Base-by-base conservation (phyloP, 1,139 yeast species). In the Taiozyma sp. region DNA sequence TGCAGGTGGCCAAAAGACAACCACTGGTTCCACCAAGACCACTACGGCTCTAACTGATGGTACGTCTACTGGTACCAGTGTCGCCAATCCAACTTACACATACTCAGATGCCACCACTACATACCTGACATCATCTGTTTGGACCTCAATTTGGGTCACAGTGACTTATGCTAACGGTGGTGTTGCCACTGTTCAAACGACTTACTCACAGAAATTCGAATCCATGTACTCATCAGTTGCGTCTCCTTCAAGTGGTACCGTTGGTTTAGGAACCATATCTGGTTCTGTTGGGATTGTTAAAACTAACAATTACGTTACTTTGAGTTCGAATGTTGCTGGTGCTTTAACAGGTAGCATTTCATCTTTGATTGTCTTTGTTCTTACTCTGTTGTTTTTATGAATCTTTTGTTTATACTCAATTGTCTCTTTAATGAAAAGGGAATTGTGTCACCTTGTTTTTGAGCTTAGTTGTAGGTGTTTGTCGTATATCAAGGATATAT, bases 281-380 rank as follows among this genome's bases (percentile, higher is more conserved):
- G 90, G 89, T 1, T 59, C 73, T 0, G 80, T 85, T n/a, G 95
- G 93, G 14, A 67, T 70, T 2, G 70, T 79, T n/a, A 74, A 80
- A 61, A 59, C 69, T 1, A 81, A 82, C 61, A 54, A 67, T 14
- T 50, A 30, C 9, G 45, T 62, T 11, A 60, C 64, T 2, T n/a
- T 55, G 10, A 45, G 55, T 16, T 34, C 50, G 16, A 53, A 50
- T 22, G 57, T 52, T 35, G 44, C 19, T n/a, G 50, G 28, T 42
- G 49, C 46, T 11, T 9, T 50, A 13, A 48, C 42, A 19, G 48
- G 53, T 11, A 46, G 53, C 3, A 21, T 56, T 11, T 55, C 60
- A 21, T 52, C 61, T 8, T 44, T 56, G 30, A 35, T 60, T 14
- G 40, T 60, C 35, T 54, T 57, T 48, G 43, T 56, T 42, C 42